Base-by-base conservation (phyloP, 345 rosid species). In the Gossypium bickii region DNA sequence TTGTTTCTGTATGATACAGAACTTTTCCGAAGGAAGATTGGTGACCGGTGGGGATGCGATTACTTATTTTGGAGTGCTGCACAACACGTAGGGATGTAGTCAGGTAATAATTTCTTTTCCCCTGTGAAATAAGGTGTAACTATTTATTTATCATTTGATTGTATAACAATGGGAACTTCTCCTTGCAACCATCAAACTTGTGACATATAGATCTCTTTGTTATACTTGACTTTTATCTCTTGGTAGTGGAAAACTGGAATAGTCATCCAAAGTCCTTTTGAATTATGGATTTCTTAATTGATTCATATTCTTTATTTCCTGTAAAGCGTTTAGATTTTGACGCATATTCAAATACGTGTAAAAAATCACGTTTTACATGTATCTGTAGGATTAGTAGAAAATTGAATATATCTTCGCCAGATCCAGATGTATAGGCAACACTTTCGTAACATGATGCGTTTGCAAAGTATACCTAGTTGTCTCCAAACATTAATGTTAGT, bases 1-100 rank as follows among this genome's bases (percentile, higher is more conserved):
- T 75, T 78, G 67, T 11, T 73, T 78, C 77, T 82, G 82, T 77
- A 76, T 74, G 77, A 79, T 77, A 74, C 79, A 12, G 25, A 65
- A 68, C 67, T 24, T 73, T 55, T 76, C 22, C 29, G 27, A 72
- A n/a, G 47, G 56, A 55, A 74, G 79, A 60, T 71, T 74, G 71
- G 79, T 70, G 69, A 71, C 49, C 15, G 0, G 61, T 58, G 63
- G 11, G 63, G 75, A 75, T 74, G 81, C 55, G 52, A 49, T 49
- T 24, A 24, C 41, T 48, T 48, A 12, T 48, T 44, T 57, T 43
- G 8, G 44, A 72, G 34, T 59, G 34, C 67, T 20, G 67, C 55
- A 59, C 17, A 49, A 43, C 75, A 58, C 67, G 25, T 59, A 59
- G 24, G 65, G 57, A n/a, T 29, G 68, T 48, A 24, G 43, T 72